Evolutionary conservation across 2,329 filamentous ascomycete genomes (phyloP).

Genomic region (Fusarium keratoplasticum): DNA sequence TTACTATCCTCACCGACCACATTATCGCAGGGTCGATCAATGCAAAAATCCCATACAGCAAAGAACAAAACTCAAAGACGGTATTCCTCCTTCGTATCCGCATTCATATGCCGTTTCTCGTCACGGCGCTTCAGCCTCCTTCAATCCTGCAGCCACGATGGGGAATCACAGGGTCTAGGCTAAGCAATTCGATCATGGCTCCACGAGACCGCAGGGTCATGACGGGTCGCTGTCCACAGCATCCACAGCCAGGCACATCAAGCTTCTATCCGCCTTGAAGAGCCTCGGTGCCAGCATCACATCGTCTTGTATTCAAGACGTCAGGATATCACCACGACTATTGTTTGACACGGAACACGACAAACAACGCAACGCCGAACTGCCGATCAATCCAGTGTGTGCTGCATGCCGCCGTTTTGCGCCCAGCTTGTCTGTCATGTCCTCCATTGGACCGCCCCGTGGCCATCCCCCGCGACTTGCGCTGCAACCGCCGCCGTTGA

Average conservation of each 20-base stretch:
- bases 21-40: background rate
- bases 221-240: slow-evolving; percentile 2
- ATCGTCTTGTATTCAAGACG: background rate
- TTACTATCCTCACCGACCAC: background rate
- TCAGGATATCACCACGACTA: background rate
- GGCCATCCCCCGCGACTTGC: background rate
- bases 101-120: background rate
- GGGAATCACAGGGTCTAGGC: slow-evolving; percentile 23
- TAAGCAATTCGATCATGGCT: slow-evolving; percentile 23
- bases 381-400: slow-evolving; percentile 12
- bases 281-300: background rate
- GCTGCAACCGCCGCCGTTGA: background rate
- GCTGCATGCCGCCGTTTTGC: slow-evolving; percentile 2
- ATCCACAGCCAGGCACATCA: background rate
- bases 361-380: background rate
- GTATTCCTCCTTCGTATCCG: background rate
- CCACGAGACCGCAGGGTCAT: slow-evolving; percentile 16
- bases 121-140: slow-evolving; percentile 21
- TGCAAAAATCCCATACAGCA: slow-evolving; percentile 1
- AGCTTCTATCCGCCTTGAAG: background rate
- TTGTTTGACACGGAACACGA: background rate
- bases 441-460: slow-evolving; percentile 1
- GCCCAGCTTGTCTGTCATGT: background rate
- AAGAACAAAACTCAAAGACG: background rate
- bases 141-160: slow-evolving; percentile 19